Evolutionary conservation across 1,284 basidiomycete species (phyloP).

Genomic region (Ceratobasidium papillatum): DNA sequence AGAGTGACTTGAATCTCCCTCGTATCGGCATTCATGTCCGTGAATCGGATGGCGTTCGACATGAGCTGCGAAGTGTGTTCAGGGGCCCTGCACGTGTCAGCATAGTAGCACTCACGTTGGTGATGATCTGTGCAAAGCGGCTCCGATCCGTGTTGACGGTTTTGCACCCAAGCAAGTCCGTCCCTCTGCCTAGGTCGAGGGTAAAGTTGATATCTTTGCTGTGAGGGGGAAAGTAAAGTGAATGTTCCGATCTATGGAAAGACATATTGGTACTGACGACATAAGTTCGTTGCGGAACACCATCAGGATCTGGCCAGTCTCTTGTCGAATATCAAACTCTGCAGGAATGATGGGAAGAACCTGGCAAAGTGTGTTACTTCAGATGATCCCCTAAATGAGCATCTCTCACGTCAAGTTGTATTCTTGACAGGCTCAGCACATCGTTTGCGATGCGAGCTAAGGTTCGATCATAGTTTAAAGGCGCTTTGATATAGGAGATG

Average conservation of each 20-base stretch:
- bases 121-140: constrained; percentile 48
- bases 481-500: too few relatives aligned
- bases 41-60: constrained; percentile 43
- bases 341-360: constrained; percentile 35
- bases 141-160: constrained; percentile 46
- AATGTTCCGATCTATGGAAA: too few relatives aligned
- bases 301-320: constrained; percentile 32
- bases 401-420: constrained; percentile 50
- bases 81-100: constrained; percentile 20
- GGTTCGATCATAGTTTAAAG: constrained; percentile 47
- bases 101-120: constrained; percentile 44
- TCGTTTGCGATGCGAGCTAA: constrained; percentile 57
- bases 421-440: constrained; percentile 55
- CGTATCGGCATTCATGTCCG: constrained; percentile 41
- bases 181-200: constrained; percentile 46
- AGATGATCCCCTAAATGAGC: not conserved
- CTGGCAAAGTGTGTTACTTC: not conserved
- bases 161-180: constrained; percentile 43
- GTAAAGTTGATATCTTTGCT: constrained; percentile 48
- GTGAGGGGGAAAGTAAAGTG: not conserved
- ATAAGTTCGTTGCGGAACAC: constrained; percentile 55
- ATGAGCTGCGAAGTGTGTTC: constrained; percentile 9
- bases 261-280: constrained; percentile 50
- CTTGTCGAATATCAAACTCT: constrained; percentile 37
- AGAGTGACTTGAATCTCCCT: constrained; percentile 46